These are phyloP conservation scores for Pseudophaeomoniella oleicola DNA, from an alignment of 2,329 filamentous ascomycete species.

Conservation along the genomic window DNA sequence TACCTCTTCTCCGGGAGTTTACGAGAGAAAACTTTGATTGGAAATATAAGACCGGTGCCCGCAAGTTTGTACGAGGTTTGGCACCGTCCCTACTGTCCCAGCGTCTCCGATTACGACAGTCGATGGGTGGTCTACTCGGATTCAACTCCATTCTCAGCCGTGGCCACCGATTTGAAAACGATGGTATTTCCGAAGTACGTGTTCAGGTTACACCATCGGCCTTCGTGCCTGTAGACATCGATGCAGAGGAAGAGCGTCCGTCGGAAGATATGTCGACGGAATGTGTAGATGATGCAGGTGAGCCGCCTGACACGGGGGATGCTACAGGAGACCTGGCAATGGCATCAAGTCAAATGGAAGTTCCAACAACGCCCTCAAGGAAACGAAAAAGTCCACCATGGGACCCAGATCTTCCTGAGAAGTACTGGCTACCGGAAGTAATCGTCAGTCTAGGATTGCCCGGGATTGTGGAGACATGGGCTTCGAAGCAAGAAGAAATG, in stretches of 20 bases:
- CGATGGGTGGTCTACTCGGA: constrained; percentile 19
- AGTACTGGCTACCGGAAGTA: constrained; percentile 54
- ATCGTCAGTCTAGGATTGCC: constrained; percentile 52
- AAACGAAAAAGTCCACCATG: constrained; percentile 35
- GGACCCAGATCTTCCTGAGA: constrained; percentile 51
- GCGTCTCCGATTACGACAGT: constrained; percentile 28
- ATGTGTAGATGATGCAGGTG: constrained; percentile 13
- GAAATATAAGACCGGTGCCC: constrained; percentile 61
- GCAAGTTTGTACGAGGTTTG: constrained; percentile 70
- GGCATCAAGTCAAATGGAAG: constrained; percentile 13
- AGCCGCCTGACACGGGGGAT: constrained; percentile 15
- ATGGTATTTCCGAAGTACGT: constrained; percentile 61
- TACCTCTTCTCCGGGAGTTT: constrained; percentile 56
- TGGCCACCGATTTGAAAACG: constrained; percentile 58
- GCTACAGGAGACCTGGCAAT: constrained; percentile 16
- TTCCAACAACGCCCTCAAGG: constrained; percentile 24
- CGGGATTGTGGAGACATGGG: constrained; percentile 50
- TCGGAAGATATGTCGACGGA: constrained; percentile 18
- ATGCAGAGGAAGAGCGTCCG: constrained; percentile 52
- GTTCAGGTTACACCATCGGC: constrained; percentile 62
- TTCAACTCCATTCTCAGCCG: constrained; percentile 39
- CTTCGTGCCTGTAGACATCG: constrained; percentile 64
- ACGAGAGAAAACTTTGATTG: constrained; percentile 73
- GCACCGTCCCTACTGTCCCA: constrained; percentile 61
- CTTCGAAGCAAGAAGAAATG: constrained; percentile 23